Conservation (phyloP, 768 basidiomycete species). For the Kwoniella bestiolae region DNA sequence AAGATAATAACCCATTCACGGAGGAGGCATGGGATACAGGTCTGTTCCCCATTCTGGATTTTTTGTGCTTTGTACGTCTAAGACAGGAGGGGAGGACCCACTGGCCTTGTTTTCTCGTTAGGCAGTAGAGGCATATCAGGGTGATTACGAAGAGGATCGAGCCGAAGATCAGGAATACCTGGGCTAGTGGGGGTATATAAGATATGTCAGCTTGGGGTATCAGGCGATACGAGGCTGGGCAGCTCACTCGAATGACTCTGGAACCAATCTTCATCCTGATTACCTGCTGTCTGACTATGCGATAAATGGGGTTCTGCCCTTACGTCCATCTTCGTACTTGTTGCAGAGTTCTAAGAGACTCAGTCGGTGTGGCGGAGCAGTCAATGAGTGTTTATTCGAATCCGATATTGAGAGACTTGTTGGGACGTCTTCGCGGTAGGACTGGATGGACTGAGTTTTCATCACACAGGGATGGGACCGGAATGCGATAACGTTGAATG, state of each 20-base stretch:
- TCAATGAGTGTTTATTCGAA: no score
- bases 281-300: background rate
- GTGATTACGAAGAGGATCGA: conserved; percentile 1
- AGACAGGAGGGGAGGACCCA: conserved; percentile 2
- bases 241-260: conserved; percentile 9
- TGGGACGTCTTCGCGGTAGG: no score
- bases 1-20: background rate
- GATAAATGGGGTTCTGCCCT: conserved; percentile 1
- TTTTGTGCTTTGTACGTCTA: background rate
- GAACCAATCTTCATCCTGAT: conserved; percentile 9
- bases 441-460: no score
- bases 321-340: background rate
- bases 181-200: background rate
- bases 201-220: background rate
- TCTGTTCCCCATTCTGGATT: background rate
- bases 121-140: conserved; percentile 6
- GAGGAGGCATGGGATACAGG: background rate
- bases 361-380: no score
- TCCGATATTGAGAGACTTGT: no score
- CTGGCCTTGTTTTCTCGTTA: background rate
- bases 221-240: background rate
- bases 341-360: no score
- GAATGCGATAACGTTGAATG: no score
- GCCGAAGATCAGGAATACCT: conserved; percentile 5
- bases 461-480: no score